Conservation (phyloP, 164 flowering plant genomes). For the Houttuynia cordata region DNA sequence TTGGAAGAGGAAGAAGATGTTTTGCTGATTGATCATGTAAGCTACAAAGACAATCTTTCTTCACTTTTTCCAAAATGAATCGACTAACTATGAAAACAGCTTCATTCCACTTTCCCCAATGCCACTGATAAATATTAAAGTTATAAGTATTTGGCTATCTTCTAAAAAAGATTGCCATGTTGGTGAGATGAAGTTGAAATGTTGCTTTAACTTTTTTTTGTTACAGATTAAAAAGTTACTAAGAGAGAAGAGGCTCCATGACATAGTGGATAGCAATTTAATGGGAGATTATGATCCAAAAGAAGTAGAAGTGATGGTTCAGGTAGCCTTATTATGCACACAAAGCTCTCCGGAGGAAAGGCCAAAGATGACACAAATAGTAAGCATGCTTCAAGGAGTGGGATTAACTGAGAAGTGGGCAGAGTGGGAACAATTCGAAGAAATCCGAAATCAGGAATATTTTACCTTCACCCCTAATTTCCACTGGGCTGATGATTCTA, state of each 20-base stretch:
- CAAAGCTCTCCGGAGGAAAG: conserved; percentile 77
- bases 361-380: conserved; percentile 74
- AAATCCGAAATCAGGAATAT: conserved; percentile 30
- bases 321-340: conserved; percentile 84
- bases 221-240: conserved; percentile 66
- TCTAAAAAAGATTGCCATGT: too few relatives aligned
- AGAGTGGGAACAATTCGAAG: conserved; percentile 66
- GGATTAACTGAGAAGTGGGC: conserved; percentile 70
- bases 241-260: conserved; percentile 56
- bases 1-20: conserved; percentile 34
- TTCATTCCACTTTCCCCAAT: too few relatives aligned
- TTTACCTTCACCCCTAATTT: conserved; percentile 37
- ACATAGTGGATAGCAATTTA: conserved; percentile 64
- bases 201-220: not conserved
- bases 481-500: conserved; percentile 65
- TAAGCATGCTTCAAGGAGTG: conserved; percentile 56
- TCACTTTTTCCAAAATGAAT: not conserved
- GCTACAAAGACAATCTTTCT: not conserved
- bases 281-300: conserved; percentile 31
- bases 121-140: too few relatives aligned
- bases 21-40: conserved; percentile 29
- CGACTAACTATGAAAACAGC: too few relatives aligned
- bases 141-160: not conserved
- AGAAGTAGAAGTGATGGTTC: conserved; percentile 65
- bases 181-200: too few relatives aligned